Conservation (phyloP, 768 basidiomycete genomes). For the Boletus rufocinnamomeus region DNA sequence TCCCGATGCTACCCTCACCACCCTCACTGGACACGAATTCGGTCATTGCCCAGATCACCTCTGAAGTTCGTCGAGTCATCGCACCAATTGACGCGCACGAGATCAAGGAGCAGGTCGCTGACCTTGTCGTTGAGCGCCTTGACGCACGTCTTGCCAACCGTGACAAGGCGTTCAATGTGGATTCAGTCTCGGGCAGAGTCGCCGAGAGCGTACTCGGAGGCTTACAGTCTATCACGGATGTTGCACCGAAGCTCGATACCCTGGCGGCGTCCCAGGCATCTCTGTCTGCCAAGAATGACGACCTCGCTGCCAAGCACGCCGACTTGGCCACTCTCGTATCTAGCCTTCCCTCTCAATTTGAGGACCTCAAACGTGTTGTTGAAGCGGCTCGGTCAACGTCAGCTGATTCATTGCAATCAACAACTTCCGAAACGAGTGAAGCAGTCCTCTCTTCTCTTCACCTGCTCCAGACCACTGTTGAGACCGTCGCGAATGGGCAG, state of each 20-base stretch:
- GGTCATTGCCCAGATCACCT: conserved; percentile 58
- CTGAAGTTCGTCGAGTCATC: conserved; percentile 70
- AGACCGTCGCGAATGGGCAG: conserved; percentile 53
- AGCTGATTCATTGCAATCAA: conserved; percentile 22
- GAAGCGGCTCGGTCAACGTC: conserved; percentile 29
- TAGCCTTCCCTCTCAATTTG: conserved; percentile 49
- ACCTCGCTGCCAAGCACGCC: conserved; percentile 42
- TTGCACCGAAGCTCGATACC: conserved; percentile 42
- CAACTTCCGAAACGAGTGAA: conserved; percentile 21
- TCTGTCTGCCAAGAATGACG: conserved; percentile 39
- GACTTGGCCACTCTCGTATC: conserved; percentile 45
- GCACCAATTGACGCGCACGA: conserved; percentile 81
- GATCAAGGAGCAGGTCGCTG: conserved; percentile 88
- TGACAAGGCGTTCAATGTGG: conserved; percentile 68
- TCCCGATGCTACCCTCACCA: conserved; percentile 60
- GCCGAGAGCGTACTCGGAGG: conserved; percentile 51
- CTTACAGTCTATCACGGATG: conserved; percentile 43
- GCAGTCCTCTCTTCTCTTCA: conserved; percentile 39
- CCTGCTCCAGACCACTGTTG: conserved; percentile 51
- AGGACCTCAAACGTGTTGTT: conserved; percentile 46
- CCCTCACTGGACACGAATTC: conserved; percentile 52
- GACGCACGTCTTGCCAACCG: conserved; percentile 79
- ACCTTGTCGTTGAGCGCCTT: conserved; percentile 82
- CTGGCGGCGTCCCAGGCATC: conserved; percentile 47
- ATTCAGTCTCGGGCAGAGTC: conserved; percentile 56